These are phyloP conservation scores for Moesziomyces parantarcticus DNA, from an alignment of 1,284 basidiomycete species.

Conservation along the genomic window DNA sequence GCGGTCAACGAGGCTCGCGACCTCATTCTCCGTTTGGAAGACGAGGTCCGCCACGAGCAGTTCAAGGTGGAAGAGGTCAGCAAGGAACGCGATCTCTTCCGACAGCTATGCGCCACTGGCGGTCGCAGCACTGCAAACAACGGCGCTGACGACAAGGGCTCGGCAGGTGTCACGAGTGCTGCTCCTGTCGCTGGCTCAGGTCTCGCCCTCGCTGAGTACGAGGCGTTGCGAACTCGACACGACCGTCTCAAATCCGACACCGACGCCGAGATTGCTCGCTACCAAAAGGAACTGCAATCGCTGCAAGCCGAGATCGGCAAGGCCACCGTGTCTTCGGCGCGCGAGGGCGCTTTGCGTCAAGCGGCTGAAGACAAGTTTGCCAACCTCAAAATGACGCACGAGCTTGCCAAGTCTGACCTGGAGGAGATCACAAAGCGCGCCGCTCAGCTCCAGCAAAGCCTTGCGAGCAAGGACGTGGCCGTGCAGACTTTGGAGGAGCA, in stretches of 20 bases:
- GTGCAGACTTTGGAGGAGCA: slow-evolving; percentile 73
- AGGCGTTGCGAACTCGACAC: slow-evolving; percentile 66
- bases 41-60: slow-evolving; percentile 79
- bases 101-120: slow-evolving; percentile 74
- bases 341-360: slow-evolving; percentile 58
- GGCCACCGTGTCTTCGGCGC: slow-evolving; percentile 70
- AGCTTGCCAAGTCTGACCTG: slow-evolving; percentile 66
- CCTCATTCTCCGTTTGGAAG: slow-evolving; percentile 81
- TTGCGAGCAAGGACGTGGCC: slow-evolving; percentile 69
- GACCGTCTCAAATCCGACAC: slow-evolving; percentile 83
- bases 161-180: background rate
- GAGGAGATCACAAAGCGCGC: slow-evolving; percentile 66
- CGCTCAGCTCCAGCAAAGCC: slow-evolving; percentile 64
- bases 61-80: slow-evolving; percentile 80
- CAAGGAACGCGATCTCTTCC: slow-evolving; percentile 88
- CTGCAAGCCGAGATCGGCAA: slow-evolving; percentile 71
- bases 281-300: slow-evolving; percentile 80
- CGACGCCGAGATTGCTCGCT: slow-evolving; percentile 75
- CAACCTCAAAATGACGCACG: slow-evolving; percentile 58
- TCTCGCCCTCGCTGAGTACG: slow-evolving; percentile 36
- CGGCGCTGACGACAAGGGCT: slow-evolving; percentile 11
- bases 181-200: slow-evolving; percentile 5
- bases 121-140: slow-evolving; percentile 27
- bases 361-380: slow-evolving; percentile 69
- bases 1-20: slow-evolving; percentile 87